A percentile compares a stretch with the other conserved stretches of the same genome.
These are phyloP conservation scores for Globomyces sp. DNA, from an alignment of 371 early-diverging fungal genomes.

Conservation along the genomic window DNA sequence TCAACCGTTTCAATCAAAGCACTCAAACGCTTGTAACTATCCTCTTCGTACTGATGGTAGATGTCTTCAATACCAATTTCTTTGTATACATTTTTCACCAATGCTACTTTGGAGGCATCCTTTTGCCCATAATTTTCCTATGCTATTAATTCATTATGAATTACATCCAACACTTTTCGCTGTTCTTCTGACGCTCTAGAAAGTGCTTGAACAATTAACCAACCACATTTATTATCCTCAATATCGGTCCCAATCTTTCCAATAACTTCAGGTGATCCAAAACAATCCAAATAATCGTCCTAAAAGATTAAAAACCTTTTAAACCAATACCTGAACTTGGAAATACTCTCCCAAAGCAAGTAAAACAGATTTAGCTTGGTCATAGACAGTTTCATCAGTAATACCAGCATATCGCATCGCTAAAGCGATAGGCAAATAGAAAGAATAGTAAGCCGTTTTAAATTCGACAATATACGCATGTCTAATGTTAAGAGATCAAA, in stretches of 20 bases:
- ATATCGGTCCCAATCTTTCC: constrained; percentile 99
- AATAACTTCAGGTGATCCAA: constrained; percentile 81
- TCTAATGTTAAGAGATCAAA: constrained; percentile 32
- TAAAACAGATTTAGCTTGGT: constrained; percentile 78
- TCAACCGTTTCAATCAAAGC: constrained; percentile 73
- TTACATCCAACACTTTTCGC: constrained; percentile 77
- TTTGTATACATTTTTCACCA: constrained; percentile 78
- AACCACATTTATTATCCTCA: constrained; percentile 97
- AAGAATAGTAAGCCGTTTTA: constrained; percentile 99
- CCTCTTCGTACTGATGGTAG: constrained; percentile 86
- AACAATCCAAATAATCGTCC: constrained; percentile 95
- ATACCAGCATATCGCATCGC: constrained; percentile 89
- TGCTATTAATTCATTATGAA: constrained; percentile 14
- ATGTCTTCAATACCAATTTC: constrained; percentile 74
- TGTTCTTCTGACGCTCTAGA: constrained; percentile 72
- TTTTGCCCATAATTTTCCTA: constrained; percentile 86
- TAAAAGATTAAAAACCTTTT: not conserved
- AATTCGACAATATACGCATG: constrained; percentile 91
- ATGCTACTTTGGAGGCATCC: constrained; percentile 66
- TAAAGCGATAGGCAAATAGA: constrained; percentile 95
- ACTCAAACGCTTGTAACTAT: constrained; percentile 66
- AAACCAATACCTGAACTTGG: constrained; percentile 71
- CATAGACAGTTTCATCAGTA: constrained; percentile 69
- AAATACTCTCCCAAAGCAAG: constrained; percentile 95
- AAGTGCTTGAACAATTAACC: constrained; percentile 93